Evolutionary conservation across 2,329 filamentous ascomycete genomes (phyloP).

Genomic region (Xylariomycetidae sp.): DNA sequence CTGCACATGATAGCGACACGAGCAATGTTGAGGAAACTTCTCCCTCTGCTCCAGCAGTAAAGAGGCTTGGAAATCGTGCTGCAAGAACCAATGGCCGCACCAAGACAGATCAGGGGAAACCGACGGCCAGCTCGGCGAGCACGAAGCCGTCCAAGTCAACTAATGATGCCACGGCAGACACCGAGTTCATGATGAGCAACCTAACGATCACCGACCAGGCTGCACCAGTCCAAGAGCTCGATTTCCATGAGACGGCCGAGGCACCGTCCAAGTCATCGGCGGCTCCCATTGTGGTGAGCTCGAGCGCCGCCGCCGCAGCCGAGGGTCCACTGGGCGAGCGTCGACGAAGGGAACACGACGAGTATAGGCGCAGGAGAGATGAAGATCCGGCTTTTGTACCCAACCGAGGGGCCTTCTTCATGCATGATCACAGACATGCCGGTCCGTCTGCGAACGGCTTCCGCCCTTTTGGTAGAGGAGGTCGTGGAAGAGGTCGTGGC

Average conservation of each 20-base stretch:
- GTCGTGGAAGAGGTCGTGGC: constrained; percentile 56
- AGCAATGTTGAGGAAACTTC: constrained; percentile 54
- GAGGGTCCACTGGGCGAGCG: constrained; percentile 60
- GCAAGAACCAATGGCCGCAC: constrained; percentile 29
- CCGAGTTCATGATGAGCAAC: constrained; percentile 54
- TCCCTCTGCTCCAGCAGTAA: constrained; percentile 35
- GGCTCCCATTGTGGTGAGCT: constrained; percentile 50
- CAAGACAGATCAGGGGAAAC: constrained; percentile 21
- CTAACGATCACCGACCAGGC: constrained; percentile 39
- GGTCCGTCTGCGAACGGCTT: constrained; percentile 75
- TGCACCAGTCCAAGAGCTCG: constrained; percentile 36
- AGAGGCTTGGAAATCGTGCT: constrained; percentile 20
- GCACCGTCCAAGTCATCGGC: constrained; percentile 33
- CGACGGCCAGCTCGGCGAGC: constrained; percentile 22
- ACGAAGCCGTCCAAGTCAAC: constrained; percentile 28
- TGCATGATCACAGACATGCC: constrained; percentile 85
- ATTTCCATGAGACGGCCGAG: constrained; percentile 36
- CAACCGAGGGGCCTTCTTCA: constrained; percentile 90
- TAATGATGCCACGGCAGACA: constrained; percentile 42
- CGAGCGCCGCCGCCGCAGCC: constrained; percentile 38
- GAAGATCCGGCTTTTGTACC: constrained; percentile 91
- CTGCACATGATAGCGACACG: constrained; percentile 56
- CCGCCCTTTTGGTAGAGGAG: constrained; percentile 61
- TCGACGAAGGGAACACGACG: constrained; percentile 79
- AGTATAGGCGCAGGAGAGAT: constrained; percentile 82